Conservation (phyloP, 2,329 filamentous ascomycete genomes). For the Colletotrichum melonis region DNA sequence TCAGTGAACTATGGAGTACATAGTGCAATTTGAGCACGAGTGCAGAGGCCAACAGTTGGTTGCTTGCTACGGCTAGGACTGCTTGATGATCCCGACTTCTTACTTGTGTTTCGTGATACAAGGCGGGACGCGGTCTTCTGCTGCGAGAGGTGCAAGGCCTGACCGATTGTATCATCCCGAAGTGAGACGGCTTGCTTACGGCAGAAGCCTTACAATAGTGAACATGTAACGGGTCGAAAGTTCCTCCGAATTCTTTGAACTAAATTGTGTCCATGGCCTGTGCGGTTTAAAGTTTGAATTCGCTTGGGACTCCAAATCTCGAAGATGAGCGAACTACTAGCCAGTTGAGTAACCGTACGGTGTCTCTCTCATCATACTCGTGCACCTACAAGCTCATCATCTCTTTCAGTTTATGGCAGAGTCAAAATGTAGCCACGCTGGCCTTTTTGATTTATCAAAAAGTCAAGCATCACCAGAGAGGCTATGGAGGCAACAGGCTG, state of each 20-base stretch:
- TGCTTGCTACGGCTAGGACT: background rate
- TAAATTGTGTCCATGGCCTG: background rate
- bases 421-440: background rate
- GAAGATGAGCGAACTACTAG: background rate
- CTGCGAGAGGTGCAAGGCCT: background rate
- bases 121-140: background rate
- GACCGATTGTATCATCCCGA: background rate
- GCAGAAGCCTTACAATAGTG: background rate
- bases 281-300: background rate
- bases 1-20: background rate
- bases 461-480: background rate
- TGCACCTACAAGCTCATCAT: background rate
- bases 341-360: background rate
- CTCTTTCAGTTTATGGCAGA: background rate
- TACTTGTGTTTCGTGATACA: background rate
- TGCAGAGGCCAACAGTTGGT: background rate
- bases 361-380: background rate
- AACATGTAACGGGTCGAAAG: background rate
- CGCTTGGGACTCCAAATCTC: background rate
- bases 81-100: background rate
- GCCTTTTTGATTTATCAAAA: background rate
- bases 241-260: background rate
- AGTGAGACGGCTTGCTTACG: background rate
- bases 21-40: background rate
- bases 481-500: background rate